Percentiles rank a stretch among this genome's conserved stretches.
Evolutionary conservation across 2,329 filamentous ascomycete species (phyloP).

Genomic region (Coleophoma eucalyptorum): DNA sequence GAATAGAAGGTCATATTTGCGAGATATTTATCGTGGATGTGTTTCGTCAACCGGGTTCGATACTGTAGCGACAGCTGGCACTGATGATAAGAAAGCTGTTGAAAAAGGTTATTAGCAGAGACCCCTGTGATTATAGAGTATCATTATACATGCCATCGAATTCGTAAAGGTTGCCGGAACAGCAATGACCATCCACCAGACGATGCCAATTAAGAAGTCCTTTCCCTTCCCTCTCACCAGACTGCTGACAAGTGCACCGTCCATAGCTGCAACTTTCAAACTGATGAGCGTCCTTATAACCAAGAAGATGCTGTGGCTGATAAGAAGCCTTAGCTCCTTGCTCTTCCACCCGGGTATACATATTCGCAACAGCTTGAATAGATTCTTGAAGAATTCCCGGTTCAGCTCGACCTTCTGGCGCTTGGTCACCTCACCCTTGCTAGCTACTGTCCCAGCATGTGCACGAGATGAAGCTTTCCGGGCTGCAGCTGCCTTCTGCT

Average conservation of each 20-base stretch:
- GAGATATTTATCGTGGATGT: constrained; percentile 93
- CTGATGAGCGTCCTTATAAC: constrained; percentile 89
- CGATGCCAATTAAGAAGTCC: constrained; percentile 81
- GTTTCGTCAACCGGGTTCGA: constrained; percentile 85
- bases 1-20: constrained; percentile 98
- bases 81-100: constrained; percentile 89
- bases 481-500: constrained; percentile 81
- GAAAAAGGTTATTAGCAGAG: constrained; percentile 6
- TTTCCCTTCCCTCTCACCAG: constrained; percentile 87
- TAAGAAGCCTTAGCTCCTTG: constrained; percentile 79
- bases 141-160: constrained; percentile 72
- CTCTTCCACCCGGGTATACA: constrained; percentile 88
- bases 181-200: constrained; percentile 99
- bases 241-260: constrained; percentile 88
- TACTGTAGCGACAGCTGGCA: constrained; percentile 92
- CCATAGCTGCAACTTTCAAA: constrained; percentile 92
- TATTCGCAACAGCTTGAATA: constrained; percentile 76
- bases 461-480: constrained; percentile 58
- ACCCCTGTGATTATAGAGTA: not conserved
- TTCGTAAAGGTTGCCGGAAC: constrained; percentile 97
- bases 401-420: constrained; percentile 89
- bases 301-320: constrained; percentile 91
- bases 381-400: constrained; percentile 66
- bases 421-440: constrained; percentile 29
- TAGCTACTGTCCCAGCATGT: constrained; percentile 45